phyloP scores from a whole-genome alignment of 768 basidiomycete genomes.

The Imleria badia region DNA sequence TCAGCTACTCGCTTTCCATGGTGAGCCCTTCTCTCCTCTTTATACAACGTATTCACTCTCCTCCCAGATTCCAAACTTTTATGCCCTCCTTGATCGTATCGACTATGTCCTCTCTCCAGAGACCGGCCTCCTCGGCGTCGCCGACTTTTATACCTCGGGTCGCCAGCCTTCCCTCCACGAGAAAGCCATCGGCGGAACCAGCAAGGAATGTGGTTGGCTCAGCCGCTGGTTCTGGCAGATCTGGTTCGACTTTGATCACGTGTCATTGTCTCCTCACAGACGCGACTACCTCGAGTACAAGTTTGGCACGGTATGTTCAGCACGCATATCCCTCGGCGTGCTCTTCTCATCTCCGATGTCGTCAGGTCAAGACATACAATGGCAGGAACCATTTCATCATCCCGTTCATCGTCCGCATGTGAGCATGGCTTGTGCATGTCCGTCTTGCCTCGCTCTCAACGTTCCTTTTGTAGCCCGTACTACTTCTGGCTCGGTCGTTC shows the following conservation, averaged over 20 bases:
- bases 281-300: conserved; percentile 76
- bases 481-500: conserved; percentile 78
- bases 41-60: not conserved
- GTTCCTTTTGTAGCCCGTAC: conserved; percentile 50
- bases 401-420: conserved; percentile 68
- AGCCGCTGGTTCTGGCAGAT: conserved; percentile 80
- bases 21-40: conserved; percentile 22
- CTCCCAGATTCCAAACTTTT: conserved; percentile 57
- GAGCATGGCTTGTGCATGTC: conserved; percentile 13
- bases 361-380: conserved; percentile 63
- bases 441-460: not conserved
- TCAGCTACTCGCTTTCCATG: conserved; percentile 62
- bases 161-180: conserved; percentile 56
- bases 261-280: conserved; percentile 54
- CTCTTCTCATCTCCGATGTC: not conserved
- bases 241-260: conserved; percentile 61
- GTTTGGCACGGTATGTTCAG: conserved; percentile 60
- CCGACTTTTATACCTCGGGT: conserved; percentile 69
- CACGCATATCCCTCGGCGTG: not conserved
- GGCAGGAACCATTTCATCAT: conserved; percentile 68
- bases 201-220: conserved; percentile 61
- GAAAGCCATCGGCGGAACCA: conserved; percentile 60
- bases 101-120: conserved; percentile 62
- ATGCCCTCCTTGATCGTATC: conserved; percentile 65
- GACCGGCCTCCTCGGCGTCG: conserved; percentile 61